Conservation (phyloP, 768 basidiomycete species). For the Suillus variegatus region DNA sequence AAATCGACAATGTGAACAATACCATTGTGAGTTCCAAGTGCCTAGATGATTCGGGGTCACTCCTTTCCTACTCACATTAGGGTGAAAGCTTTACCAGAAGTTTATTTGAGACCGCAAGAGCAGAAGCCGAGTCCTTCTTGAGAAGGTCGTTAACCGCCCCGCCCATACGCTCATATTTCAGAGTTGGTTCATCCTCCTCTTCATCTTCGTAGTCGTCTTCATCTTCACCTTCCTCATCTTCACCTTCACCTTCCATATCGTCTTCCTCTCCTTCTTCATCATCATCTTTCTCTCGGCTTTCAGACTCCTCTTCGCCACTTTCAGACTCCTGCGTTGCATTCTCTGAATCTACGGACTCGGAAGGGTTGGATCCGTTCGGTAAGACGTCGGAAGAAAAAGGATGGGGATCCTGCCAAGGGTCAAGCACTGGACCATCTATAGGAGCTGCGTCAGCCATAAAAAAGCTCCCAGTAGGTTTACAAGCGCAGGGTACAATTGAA, state of each 20-base stretch:
- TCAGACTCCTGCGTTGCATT: slow-evolving; percentile 6
- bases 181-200: slow-evolving; percentile 87
- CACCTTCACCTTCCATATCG: slow-evolving; percentile 20
- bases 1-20: slow-evolving; percentile 85
- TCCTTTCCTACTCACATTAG: neutral
- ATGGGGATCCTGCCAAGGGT: neutral
- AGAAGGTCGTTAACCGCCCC: slow-evolving; percentile 75
- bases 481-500: neutral
- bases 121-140: slow-evolving; percentile 87
- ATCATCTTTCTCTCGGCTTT: slow-evolving; percentile 5
- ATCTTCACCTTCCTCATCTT: slow-evolving; percentile 26
- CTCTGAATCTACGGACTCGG: slow-evolving; percentile 9
- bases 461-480: neutral
- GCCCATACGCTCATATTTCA: slow-evolving; percentile 87
- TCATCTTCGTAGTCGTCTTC: slow-evolving; percentile 58
- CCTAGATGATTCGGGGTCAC: slow-evolving; percentile 44
- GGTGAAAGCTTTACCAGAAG: slow-evolving; percentile 52
- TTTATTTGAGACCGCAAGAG: slow-evolving; percentile 73
- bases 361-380: neutral
- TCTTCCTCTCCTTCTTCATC: neutral
- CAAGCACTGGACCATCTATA: neutral
- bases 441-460: neutral
- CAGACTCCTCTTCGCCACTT: slow-evolving; percentile 1
- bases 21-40: slow-evolving; percentile 91
- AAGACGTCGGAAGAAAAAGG: neutral